Conservation (phyloP, 164 flowering plant species). For the Vitis labrusca region DNA sequence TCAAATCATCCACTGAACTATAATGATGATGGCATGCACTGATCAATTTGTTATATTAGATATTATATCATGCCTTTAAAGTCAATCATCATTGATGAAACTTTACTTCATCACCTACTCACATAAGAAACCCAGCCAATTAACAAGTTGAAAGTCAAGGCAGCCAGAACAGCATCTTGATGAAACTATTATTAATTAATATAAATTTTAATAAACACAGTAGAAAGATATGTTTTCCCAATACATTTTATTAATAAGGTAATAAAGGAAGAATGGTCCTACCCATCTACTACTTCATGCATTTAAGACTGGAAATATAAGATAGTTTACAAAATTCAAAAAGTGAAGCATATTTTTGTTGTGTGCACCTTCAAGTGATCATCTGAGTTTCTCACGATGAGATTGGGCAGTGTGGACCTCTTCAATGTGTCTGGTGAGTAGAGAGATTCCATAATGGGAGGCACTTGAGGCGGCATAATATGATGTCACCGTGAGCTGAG, state of each 20-base stretch:
- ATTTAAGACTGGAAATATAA: neutral
- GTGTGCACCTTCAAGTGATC: slow-evolving; percentile 23
- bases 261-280: neutral
- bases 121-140: neutral
- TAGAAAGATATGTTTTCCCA: neutral
- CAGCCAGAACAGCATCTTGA: neutral
- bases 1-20: no score
- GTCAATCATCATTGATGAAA: neutral
- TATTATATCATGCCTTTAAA: neutral
- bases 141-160: neutral
- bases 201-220: neutral
- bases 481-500: slow-evolving; percentile 88
- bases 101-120: neutral
- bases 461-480: slow-evolving; percentile 92
- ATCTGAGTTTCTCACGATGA: slow-evolving; percentile 40
- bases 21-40: no score
- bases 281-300: slow-evolving; percentile 1
- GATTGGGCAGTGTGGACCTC: slow-evolving; percentile 41
- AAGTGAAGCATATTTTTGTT: neutral
- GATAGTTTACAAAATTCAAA: slow-evolving; percentile 17
- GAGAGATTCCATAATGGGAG: slow-evolving; percentile 80
- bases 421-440: slow-evolving; percentile 77
- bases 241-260: neutral
- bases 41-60: neutral
- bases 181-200: neutral